A percentile compares a stretch with the other conserved stretches of the same genome.
phyloP scores from a whole-genome alignment of 108 stramenopile species.

The Nitzschia palea region DNA sequence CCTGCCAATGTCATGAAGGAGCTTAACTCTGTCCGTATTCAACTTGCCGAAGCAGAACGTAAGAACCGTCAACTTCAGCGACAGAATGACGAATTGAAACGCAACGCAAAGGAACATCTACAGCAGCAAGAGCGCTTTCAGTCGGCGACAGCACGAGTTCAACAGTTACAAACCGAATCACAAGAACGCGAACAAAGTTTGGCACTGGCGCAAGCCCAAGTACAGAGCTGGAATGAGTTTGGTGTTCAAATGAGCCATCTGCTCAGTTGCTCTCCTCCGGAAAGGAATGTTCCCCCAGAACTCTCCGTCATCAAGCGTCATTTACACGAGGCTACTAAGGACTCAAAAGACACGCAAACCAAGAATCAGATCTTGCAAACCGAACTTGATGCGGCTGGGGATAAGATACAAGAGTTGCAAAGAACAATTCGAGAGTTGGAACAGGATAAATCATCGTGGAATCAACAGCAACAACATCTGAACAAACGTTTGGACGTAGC shows the following conservation, averaged over 20 bases:
- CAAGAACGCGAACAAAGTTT: constrained; percentile 2
- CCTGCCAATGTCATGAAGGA: constrained; percentile 45
- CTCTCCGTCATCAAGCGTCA: constrained; percentile 51
- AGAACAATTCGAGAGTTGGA: constrained; percentile 25
- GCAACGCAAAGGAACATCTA: constrained; percentile 39
- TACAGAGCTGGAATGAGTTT: constrained; percentile 55
- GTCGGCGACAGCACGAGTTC: constrained; percentile 34
- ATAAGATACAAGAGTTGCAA: constrained; percentile 38
- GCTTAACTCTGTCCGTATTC: constrained; percentile 52
- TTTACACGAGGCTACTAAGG: constrained; percentile 39
- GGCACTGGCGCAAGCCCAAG: constrained; percentile 39
- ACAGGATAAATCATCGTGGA: background rate
- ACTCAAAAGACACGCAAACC: constrained; percentile 22
- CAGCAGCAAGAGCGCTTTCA: constrained; percentile 50
- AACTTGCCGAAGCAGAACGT: constrained; percentile 75
- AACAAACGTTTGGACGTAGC: constrained; percentile 5
- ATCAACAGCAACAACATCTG: constrained; percentile 1
- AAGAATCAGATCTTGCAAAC: constrained; percentile 29
- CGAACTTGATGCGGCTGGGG: constrained; percentile 31
- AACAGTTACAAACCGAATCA: constrained; percentile 49
- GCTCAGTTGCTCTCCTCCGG: background rate
- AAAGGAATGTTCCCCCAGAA: constrained; percentile 56
- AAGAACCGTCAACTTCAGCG: constrained; percentile 62
- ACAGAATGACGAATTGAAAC: constrained; percentile 40
- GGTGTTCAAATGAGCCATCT: constrained; percentile 1